Base-by-base conservation (phyloP, 73 alveolate species). In the Uronychia setigera region DNA sequence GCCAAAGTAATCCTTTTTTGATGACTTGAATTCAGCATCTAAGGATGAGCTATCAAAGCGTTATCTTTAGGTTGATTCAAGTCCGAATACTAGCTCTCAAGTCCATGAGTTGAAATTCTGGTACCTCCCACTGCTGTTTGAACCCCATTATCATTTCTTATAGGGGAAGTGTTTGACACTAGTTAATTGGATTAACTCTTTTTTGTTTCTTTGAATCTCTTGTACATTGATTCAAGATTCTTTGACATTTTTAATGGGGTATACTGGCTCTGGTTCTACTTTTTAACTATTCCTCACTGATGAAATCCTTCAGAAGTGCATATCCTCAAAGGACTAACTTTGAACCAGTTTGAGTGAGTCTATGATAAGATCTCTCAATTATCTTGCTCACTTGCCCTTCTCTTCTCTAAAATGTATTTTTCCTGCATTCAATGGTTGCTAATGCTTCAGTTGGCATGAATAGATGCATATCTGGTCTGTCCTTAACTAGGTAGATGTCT, bases 391-490 rank as follows among this genome's bases (percentile, higher is more conserved):
- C n/a, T 11, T 46, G 67, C n/a, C 67, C n/a, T 46, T 46, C n/a
- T 46, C 67, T n/a, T 46, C 67, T 46, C 67, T 46, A 5, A 46
- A 46, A 11, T 5, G 67, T 11, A 46, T 46, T 46, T 46, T 46
- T 46, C 67, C 19, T 5, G 67, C 67, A 46, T 46, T 19, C 67
- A 11, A 46, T 46, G 67, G 19, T 46, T 46, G 19, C 67, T 46
- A 19, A 46, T 19, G 67, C 67, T 46, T 19, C 67, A 11, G 67
- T 46, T 46, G 67, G 67, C 67, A 11, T 46, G 5, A 5, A 46
- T 46, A 19, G 67, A n/a, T n/a, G n/a, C n/a, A n/a, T n/a, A n/a
- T 46, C 67, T 46, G 67, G 67, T 46, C 67, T 46, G n/a, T 46
- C n/a, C n/a, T 46, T 46, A 19, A 19, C n/a, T 11, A 19, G 19